Evolutionary conservation across 495 filamentous ascomycete genomes (phyloP).

Genomic region (Trichocladium antarcticum): DNA sequence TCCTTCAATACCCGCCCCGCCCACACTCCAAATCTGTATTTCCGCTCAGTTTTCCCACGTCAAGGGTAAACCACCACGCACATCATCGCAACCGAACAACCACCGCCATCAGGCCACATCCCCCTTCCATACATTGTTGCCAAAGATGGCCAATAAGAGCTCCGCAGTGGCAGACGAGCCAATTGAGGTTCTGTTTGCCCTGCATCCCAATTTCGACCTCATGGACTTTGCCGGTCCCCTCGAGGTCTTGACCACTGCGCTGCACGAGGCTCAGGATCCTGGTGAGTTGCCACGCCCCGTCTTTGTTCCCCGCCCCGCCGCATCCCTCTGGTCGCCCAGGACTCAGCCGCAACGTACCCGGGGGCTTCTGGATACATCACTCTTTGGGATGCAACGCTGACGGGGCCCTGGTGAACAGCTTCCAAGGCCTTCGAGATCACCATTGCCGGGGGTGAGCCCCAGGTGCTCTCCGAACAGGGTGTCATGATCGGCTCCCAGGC

Average conservation of each 20-base stretch:
- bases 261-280: slow-evolving; percentile 50
- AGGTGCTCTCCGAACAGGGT: slow-evolving; percentile 57
- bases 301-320: background rate
- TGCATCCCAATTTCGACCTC: slow-evolving; percentile 41
- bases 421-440: slow-evolving; percentile 55
- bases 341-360: no score
- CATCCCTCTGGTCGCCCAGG: no score
- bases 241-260: slow-evolving; percentile 49
- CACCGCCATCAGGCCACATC: slow-evolving; percentile 7
- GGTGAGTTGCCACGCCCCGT: slow-evolving; percentile 35
- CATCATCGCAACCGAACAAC: slow-evolving; percentile 5
- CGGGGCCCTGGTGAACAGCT: slow-evolving; percentile 23
- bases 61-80: slow-evolving; percentile 3
- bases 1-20: background rate
- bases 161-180: slow-evolving; percentile 40
- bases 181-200: slow-evolving; percentile 40
- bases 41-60: background rate
- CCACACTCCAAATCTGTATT: background rate
- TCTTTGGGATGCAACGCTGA: slow-evolving; percentile 13
- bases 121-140: slow-evolving; percentile 6
- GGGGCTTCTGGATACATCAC: no score
- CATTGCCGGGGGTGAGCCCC: slow-evolving; percentile 47
- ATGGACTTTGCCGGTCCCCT: slow-evolving; percentile 59
- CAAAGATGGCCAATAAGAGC: slow-evolving; percentile 40
- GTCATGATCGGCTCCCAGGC: slow-evolving; percentile 65